Evolutionary conservation across 495 filamentous ascomycete genomes (phyloP), one percentile per base, ranked within the genome.

Genomic region (Penicillium simplicissimum): DNA sequence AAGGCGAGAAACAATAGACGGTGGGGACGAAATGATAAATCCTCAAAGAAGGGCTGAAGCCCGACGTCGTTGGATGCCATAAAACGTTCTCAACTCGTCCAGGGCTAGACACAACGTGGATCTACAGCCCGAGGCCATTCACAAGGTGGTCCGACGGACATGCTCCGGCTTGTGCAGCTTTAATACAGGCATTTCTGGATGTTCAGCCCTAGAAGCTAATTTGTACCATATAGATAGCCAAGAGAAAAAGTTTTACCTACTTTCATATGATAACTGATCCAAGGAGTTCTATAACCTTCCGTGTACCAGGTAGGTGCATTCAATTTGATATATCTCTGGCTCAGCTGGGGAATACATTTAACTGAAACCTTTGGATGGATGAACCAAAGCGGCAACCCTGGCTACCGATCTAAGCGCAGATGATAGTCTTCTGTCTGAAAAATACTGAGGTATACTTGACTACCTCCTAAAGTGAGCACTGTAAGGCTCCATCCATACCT

Each of bases 141-240:
- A 31, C 28, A 31, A 3, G 28, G 28, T 31, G 28, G 28, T 31
- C 28, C 2, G 17, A n/a, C n/a, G n/a, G n/a, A 11, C 4, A n/a
- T 8, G 5, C 1, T 53, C 15, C 2, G n/a, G 3, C 51, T n/a
- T 23, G n/a, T 36, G 15, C 10, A n/a, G 33, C 7, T 19, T 53
- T 53, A 57, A 67, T 70, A 57, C 67, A 36, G 65, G 65, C 60
- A 70, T 61, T 59, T 63, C 59, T 49, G 28, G 56, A 49, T 37
- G 31, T 1, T 33, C 31, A 14, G 8, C 42, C 40, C 6, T 10
- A 11, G 17, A 47, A 45, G 31, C 37, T 8, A 33, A 40, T 40
- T 40, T 65, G 63, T 67, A 67, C 42, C 28, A 52, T 65, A 65
- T 57, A 54, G 56, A 79, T 76, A 14, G 54, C 37, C 36, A 57